Percentiles rank a stretch among this genome's conserved stretches.
Conservation (phyloP, 2,329 filamentous ascomycete species). For the Neurospora sp. region DNA sequence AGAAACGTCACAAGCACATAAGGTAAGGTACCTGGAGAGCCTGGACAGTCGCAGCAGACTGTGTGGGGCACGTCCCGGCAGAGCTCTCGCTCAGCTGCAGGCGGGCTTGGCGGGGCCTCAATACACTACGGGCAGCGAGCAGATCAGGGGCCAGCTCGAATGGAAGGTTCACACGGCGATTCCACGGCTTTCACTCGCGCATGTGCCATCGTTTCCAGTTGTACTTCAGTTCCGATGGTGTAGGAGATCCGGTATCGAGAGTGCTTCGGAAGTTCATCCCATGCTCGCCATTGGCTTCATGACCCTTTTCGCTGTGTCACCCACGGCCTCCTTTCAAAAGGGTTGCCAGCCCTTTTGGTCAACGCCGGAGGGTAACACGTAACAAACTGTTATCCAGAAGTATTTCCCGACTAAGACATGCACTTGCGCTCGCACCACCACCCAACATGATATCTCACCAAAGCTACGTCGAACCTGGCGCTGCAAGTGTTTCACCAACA, state of each 20-base stretch:
- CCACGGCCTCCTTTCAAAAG: not conserved
- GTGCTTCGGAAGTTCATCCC: not conserved
- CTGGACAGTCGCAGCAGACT: not conserved
- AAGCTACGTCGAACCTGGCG: not conserved
- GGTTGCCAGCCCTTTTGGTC: not conserved
- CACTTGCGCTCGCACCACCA: not conserved
- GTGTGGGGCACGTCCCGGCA: not conserved
- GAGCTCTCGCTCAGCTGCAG: not conserved
- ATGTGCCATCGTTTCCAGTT: not conserved
- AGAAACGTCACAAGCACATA: not conserved
- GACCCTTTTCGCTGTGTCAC: not conserved
- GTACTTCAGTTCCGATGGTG: not conserved
- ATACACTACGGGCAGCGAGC: not conserved
- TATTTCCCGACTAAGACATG: not conserved
- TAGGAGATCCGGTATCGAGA: not conserved
- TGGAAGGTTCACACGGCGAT: not conserved
- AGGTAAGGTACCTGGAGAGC: not conserved
- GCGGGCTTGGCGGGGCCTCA: not conserved
- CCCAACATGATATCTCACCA: not conserved
- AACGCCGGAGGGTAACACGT: not conserved
- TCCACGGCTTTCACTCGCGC: not conserved
- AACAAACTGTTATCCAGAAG: not conserved
- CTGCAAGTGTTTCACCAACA: not conserved
- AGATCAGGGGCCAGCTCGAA: not conserved
- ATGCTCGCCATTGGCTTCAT: not conserved